Evolutionary conservation across 257 asterid genomes (phyloP).

Genomic region (Primulina tabacum): DNA sequence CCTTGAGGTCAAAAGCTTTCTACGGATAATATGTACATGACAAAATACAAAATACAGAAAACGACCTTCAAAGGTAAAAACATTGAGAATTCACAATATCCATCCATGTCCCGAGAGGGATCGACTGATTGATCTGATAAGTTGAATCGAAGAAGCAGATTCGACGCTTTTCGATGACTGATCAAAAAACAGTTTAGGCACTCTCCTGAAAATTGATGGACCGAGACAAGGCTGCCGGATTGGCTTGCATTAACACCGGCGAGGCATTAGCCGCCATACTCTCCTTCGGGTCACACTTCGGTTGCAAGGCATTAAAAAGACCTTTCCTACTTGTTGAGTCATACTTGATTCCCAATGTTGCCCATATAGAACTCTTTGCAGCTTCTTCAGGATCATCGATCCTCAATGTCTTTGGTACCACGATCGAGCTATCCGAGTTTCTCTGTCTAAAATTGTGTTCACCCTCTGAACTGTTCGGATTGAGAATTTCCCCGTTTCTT

Average conservation of each 20-base stretch:
- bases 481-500: slow-evolving; percentile 54
- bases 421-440: slow-evolving; percentile 36
- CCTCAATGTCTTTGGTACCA: slow-evolving; percentile 75
- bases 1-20: not conserved
- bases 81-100: not conserved
- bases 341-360: slow-evolving; percentile 68
- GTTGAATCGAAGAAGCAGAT: no score
- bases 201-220: slow-evolving; percentile 65
- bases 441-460: slow-evolving; percentile 20
- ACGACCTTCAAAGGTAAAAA: not conserved
- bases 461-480: slow-evolving; percentile 28
- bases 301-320: slow-evolving; percentile 62
- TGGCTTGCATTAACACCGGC: slow-evolving; percentile 45
- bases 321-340: slow-evolving; percentile 45
- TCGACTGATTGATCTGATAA: not conserved
- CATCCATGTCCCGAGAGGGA: not conserved
- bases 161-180: no score
- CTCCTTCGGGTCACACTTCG: slow-evolving; percentile 41
- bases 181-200: slow-evolving; percentile 19
- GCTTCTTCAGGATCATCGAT: slow-evolving; percentile 85
- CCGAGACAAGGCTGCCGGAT: slow-evolving; percentile 83
- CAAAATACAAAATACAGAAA: not conserved
- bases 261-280: slow-evolving; percentile 22
- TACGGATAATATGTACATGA: not conserved
- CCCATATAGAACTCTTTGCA: slow-evolving; percentile 86